phyloP scores from a whole-genome alignment of 2,329 filamentous ascomycete genomes.

The Orbilia oligospora region DNA sequence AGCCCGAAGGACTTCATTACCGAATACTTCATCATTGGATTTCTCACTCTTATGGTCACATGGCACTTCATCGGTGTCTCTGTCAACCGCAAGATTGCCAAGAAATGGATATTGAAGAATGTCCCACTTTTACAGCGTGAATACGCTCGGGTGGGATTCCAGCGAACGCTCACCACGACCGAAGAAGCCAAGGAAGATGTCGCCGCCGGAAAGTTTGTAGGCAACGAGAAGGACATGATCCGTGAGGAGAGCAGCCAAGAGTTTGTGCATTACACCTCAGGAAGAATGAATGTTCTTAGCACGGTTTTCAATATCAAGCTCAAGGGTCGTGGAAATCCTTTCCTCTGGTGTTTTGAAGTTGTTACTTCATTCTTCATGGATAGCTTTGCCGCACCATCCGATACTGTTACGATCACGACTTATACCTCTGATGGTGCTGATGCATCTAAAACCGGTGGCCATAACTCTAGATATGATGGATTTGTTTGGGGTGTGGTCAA shows the following conservation, averaged over 20 bases:
- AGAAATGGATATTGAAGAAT: constrained; percentile 83
- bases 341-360: constrained; percentile 77
- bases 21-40: constrained; percentile 84
- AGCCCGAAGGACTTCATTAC: constrained; percentile 85
- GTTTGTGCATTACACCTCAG: constrained; percentile 88
- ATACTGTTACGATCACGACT: constrained; percentile 81
- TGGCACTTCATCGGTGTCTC: constrained; percentile 86
- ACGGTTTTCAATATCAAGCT: constrained; percentile 86
- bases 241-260: constrained; percentile 86
- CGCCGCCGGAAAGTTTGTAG: constrained; percentile 55
- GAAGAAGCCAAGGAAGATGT: constrained; percentile 69
- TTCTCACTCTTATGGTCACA: constrained; percentile 80
- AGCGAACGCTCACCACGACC: constrained; percentile 67
- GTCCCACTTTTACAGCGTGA: constrained; percentile 80
- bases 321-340: constrained; percentile 88
- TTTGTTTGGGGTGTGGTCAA: constrained; percentile 97
- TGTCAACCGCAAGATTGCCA: constrained; percentile 84
- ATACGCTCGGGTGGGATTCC: constrained; percentile 89
- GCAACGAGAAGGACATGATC: constrained; percentile 42
- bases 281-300: constrained; percentile 92
- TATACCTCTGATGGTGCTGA: constrained; percentile 96
- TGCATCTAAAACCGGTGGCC: constrained; percentile 73
- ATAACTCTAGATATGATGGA: constrained; percentile 80
- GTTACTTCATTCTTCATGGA: constrained; percentile 84
- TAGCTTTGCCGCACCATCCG: constrained; percentile 77